Evolutionary conservation across 225 moss, liverwort and hornwort species (phyloP).

Genomic region (Asterella californica): DNA sequence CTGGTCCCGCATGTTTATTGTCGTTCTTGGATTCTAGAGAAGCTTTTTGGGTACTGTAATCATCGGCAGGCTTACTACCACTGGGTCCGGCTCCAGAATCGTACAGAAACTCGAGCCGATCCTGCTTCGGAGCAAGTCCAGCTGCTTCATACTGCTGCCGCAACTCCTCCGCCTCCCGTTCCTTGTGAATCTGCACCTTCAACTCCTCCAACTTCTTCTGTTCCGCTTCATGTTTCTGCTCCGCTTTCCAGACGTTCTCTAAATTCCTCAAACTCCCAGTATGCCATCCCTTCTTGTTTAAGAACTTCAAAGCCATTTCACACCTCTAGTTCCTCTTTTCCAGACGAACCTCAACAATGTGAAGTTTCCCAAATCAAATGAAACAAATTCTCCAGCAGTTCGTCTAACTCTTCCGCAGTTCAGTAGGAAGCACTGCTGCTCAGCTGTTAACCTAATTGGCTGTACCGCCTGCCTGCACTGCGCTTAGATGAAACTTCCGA

Average conservation of each 20-base stretch:
- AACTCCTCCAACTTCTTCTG: constrained; percentile 98
- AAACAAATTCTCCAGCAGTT: too few relatives aligned
- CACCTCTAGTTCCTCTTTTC: neutral
- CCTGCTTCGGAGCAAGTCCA: constrained; percentile 84
- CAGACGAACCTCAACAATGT: neutral
- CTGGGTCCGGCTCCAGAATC: constrained; percentile 77
- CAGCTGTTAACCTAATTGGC: neutral
- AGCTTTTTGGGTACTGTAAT: constrained; percentile 16
- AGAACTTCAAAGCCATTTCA: constrained; percentile 90
- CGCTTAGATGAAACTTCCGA: neutral
- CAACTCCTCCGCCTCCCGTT: constrained; percentile 90
- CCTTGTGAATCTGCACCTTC: constrained; percentile 85
- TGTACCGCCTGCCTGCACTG: neutral
- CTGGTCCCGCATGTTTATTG: constrained; percentile 13
- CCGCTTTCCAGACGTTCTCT: constrained; percentile 97
- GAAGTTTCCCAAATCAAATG: neutral
- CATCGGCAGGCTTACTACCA: constrained; percentile 62
- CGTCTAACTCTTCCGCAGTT: too few relatives aligned
- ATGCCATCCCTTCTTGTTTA: constrained; percentile 99
- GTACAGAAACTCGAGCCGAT: constrained; percentile 95
- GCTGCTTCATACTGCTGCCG: constrained; percentile 74
- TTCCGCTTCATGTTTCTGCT: constrained; percentile 96
- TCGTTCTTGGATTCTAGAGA: constrained; percentile 16
- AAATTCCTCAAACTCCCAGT: constrained; percentile 95
- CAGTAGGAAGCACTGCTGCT: neutral